Conservation (phyloP, 106 monocot species). For the Narthecium ossifragum region DNA sequence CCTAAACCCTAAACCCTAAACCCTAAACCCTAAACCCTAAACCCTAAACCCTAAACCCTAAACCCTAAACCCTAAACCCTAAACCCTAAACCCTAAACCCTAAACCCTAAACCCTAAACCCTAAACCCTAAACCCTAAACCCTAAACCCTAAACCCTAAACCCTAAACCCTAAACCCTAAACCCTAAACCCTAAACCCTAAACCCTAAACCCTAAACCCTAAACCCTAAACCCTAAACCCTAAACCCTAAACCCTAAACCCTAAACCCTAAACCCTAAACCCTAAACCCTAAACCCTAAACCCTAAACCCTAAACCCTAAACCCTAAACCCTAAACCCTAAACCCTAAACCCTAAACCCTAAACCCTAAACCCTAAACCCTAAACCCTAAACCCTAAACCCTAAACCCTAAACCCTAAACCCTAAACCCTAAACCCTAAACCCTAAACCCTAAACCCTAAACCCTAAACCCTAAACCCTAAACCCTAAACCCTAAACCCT, state of each 20-base stretch:
- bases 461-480: too few relatives aligned
- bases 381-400: too few relatives aligned
- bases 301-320: background rate
- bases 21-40: slow-evolving; percentile 1
- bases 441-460: too few relatives aligned
- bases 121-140: background rate
- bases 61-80: background rate
- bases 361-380: background rate
- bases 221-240: slow-evolving; percentile 3
- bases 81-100: slow-evolving; percentile 4
- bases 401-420: too few relatives aligned
- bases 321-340: background rate
- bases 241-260: slow-evolving; percentile 5
- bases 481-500: too few relatives aligned
- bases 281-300: background rate
- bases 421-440: too few relatives aligned
- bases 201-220: slow-evolving; percentile 3
- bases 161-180: slow-evolving; percentile 5
- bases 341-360: background rate
- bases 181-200: slow-evolving; percentile 5
- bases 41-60: slow-evolving; percentile 8
- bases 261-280: background rate
- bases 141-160: slow-evolving; percentile 2
- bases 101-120: slow-evolving; percentile 2
- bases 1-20: slow-evolving; percentile 3